Evolutionary conservation across 371 early-diverging fungal species (phyloP), one percentile per base, ranked within the genome.

Genomic region (Umbelopsis sp.): DNA sequence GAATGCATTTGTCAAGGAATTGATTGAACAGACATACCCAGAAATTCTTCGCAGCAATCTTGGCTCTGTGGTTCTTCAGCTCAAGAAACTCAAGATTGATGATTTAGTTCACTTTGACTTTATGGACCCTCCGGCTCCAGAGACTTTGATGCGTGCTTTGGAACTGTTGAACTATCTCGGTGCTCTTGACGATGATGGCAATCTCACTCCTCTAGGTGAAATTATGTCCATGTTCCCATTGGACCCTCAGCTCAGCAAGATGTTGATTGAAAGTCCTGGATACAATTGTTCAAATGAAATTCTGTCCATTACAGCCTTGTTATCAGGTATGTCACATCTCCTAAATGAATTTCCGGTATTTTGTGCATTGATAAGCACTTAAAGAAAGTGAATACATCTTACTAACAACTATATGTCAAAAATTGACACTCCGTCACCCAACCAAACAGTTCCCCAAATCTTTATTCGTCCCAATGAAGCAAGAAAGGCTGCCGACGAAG

Each of bases 91-190:
- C 20, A 94, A 94, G 5, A 91, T 97, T 74, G 88, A 94, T 71
- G 94, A 97, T 81, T 74, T 98, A 67, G 92, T 94, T 6, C 94
- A 94, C 68, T 95, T 98, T 78, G 96, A 97, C 73, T 94, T 95
- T 65, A 94, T 96, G 94, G 96, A 96, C 68, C 93, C 93, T 29
- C 97, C 97, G 63, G 94, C 95, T 0, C 93, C 94, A 10, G 96
- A 96, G 75, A 94, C 94, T 1, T 72, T 96, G 69, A 96, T 94
- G 93, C 87, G 97, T 67, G 97, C 97, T 1, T 81, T 96, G 29
- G 97, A 96, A 78, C 72, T 94, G 62, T 83, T 98, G 29, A 91
- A 96, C 72, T 94, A 90, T 69, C 80, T 98, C n/a, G 97, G 91
- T 10, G 97, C 95, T 7, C 77, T 98, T 44, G 91, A 95, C 69